Evolutionary conservation across 345 rosid genomes (phyloP).

Genomic region (Lumnitzera littorea): DNA sequence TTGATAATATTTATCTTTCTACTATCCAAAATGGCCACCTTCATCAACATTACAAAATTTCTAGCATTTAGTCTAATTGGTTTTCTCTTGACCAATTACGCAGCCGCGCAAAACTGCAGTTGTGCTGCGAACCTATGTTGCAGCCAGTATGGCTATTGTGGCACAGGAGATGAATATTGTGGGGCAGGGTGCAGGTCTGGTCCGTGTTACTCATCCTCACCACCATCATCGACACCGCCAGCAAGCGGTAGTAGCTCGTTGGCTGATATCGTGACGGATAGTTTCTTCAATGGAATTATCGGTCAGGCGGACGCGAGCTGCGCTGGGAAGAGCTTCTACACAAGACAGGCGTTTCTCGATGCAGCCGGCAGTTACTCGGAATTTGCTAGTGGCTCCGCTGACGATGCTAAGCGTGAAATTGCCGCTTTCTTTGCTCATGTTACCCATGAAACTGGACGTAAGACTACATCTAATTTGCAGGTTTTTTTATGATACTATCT

Average conservation of each 20-base stretch:
- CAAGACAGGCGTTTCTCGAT: constrained; percentile 42
- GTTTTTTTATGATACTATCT: not conserved
- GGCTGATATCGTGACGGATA: constrained; percentile 27
- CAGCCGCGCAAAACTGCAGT: constrained; percentile 29
- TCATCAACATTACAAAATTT: too few species aligned
- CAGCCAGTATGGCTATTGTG: constrained; percentile 35
- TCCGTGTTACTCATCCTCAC: constrained; percentile 30
- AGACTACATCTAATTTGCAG: constrained; percentile 6
- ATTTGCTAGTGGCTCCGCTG: constrained; percentile 50
- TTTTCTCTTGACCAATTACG: not conserved
- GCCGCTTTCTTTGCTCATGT: constrained; percentile 80
- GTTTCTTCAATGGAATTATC: constrained; percentile 50
- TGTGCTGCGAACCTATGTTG: constrained; percentile 37
- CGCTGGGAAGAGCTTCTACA: constrained; percentile 53
- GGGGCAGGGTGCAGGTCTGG: constrained; percentile 51
- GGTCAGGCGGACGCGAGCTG: constrained; percentile 39
- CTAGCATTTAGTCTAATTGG: constrained; percentile 1
- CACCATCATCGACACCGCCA: constrained; percentile 10
- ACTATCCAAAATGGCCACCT: too few species aligned
- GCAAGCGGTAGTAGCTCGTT: constrained; percentile 24
- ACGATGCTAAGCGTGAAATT: constrained; percentile 58
- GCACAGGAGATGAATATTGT: constrained; percentile 29
- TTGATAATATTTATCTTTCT: too few species aligned
- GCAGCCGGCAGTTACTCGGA: constrained; percentile 38
- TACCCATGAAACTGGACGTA: constrained; percentile 84